These are phyloP conservation scores for Uronychia setigera DNA, from an alignment of 73 alveolate genomes.

Conservation along the genomic window DNA sequence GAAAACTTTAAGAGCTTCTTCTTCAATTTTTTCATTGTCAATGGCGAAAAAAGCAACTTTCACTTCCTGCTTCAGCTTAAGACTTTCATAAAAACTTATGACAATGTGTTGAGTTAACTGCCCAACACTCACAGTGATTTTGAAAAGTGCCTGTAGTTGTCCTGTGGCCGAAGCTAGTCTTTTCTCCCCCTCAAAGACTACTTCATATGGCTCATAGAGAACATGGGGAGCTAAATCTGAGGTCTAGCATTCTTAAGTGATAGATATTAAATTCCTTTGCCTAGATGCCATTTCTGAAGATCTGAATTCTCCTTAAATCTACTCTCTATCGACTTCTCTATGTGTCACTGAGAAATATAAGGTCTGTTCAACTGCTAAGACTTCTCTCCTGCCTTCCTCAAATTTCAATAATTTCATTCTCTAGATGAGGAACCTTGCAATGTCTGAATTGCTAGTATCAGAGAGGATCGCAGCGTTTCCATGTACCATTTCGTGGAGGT, in stretches of 20 bases:
- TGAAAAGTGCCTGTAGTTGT: background rate
- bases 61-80: background rate
- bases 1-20: background rate
- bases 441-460: background rate
- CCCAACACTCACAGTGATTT: background rate
- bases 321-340: background rate
- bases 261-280: background rate
- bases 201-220: constrained; percentile 5
- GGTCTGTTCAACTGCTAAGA: background rate
- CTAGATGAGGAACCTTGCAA: background rate
- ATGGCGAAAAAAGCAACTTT: background rate
- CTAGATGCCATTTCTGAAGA: background rate
- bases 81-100: background rate
- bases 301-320: background rate
- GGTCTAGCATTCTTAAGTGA: background rate
- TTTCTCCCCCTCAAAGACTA: background rate
- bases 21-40: background rate
- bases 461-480: background rate
- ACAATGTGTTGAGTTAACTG: background rate
- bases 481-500: background rate
- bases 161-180: background rate
- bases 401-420: background rate
- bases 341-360: background rate
- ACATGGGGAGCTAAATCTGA: background rate
- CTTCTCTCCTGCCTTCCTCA: background rate